Conservation (phyloP, 2,329 filamentous ascomycete genomes). For the Endocalyx cinctus region DNA sequence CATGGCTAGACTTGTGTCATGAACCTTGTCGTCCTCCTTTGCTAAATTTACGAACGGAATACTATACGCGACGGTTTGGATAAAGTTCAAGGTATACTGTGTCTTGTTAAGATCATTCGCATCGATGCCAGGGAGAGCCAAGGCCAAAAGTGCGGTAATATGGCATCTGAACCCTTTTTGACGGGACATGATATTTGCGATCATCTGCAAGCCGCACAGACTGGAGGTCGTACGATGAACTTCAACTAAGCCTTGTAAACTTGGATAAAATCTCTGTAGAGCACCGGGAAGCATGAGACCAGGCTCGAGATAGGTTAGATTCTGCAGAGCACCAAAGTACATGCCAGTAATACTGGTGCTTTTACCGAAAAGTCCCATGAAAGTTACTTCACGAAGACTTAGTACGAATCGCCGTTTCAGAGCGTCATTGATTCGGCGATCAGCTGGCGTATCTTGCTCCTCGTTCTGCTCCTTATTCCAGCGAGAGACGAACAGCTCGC, state of each 20-base stretch:
- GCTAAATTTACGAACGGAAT: slow-evolving; percentile 86
- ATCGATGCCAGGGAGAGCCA: slow-evolving; percentile 92
- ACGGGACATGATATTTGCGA: slow-evolving; percentile 84
- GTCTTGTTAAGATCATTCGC: slow-evolving; percentile 98
- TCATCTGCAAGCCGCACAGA: slow-evolving; percentile 83
- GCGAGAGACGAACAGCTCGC: slow-evolving; percentile 93
- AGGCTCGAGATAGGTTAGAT: slow-evolving; percentile 84
- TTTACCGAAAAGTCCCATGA: slow-evolving; percentile 98
- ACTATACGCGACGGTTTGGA: slow-evolving; percentile 92
- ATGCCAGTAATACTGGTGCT: slow-evolving; percentile 87
- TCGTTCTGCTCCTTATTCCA: slow-evolving; percentile 95
- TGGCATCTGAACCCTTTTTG: slow-evolving; percentile 97
- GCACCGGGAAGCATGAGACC: slow-evolving; percentile 88
- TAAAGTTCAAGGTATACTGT: slow-evolving; percentile 87
- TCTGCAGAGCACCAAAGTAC: slow-evolving; percentile 85
- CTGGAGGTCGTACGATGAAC: slow-evolving; percentile 95
- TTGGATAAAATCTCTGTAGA: slow-evolving; percentile 92
- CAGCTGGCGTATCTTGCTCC: slow-evolving; percentile 79
- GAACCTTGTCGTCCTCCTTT: slow-evolving; percentile 60
- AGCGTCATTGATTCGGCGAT: slow-evolving; percentile 73
- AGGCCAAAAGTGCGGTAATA: slow-evolving; percentile 85
- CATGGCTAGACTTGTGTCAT: slow-evolving; percentile 74
- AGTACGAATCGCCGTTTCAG: slow-evolving; percentile 86
- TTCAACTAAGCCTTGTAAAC: slow-evolving; percentile 92
- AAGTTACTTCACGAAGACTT: slow-evolving; percentile 85